phyloP scores from a whole-genome alignment of 73 alveolate species.

The Paramecium primaurelia region DNA sequence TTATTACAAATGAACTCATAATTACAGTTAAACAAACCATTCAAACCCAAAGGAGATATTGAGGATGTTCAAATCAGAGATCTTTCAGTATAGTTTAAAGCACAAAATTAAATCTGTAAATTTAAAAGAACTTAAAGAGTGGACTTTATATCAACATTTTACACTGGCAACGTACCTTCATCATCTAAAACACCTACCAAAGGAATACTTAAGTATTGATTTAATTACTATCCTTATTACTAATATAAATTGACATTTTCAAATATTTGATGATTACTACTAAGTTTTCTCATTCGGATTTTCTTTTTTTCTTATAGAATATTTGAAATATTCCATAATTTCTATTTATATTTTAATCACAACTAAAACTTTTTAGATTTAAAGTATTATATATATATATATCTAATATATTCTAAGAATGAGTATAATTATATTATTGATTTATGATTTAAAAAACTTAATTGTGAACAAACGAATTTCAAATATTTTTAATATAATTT shows the following conservation, averaged over 20 bases:
- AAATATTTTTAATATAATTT: no score
- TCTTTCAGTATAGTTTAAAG: not conserved
- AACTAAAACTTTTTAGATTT: not conserved
- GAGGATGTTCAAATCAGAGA: constrained; percentile 5
- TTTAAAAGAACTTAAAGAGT: not conserved
- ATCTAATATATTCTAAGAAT: no score
- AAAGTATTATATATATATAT: not conserved
- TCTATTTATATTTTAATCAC: not conserved
- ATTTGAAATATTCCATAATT: not conserved
- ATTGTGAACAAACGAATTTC: not conserved
- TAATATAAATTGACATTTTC: not conserved
- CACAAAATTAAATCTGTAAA: not conserved
- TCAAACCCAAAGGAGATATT: not conserved
- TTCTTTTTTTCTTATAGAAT: not conserved
- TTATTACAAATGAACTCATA: not conserved
- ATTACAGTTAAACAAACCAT: not conserved
- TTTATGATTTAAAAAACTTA: no score
- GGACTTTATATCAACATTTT: not conserved
- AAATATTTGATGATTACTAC: not conserved
- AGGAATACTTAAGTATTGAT: not conserved
- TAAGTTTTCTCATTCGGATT: not conserved
- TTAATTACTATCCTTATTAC: not conserved
- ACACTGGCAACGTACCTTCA: constrained; percentile 10
- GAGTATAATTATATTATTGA: no score
- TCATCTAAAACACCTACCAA: not conserved